A percentile compares a stretch with the other conserved stretches of the same genome.
Conservation (phyloP, 2,329 filamentous ascomycete genomes). For the Immersiporthe knoxdaviesiana region DNA sequence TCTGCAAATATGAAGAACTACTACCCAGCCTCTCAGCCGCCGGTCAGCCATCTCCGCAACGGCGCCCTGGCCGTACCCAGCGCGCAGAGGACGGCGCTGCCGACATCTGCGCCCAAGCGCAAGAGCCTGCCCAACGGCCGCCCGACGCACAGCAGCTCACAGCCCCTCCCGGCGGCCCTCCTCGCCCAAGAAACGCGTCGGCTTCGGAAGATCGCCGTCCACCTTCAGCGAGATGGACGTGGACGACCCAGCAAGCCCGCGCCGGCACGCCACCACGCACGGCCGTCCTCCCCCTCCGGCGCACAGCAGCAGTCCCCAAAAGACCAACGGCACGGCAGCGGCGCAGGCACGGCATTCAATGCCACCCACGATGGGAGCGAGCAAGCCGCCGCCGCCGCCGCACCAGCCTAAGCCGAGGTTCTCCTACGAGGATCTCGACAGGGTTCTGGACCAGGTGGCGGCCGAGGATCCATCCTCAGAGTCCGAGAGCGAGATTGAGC, state of each 20-base stretch:
- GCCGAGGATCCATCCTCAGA: constrained; percentile 58
- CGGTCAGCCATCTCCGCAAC: constrained; percentile 41
- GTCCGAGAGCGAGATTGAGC: constrained; percentile 60
- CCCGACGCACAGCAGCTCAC: constrained; percentile 36
- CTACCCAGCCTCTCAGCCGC: constrained; percentile 50
- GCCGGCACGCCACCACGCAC: constrained; percentile 32
- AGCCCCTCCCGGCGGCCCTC: constrained; percentile 34
- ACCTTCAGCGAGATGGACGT: constrained; percentile 53
- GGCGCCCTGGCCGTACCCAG: constrained; percentile 37
- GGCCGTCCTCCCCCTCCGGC: constrained; percentile 37
- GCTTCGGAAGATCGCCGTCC: constrained; percentile 51
- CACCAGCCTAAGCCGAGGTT: constrained; percentile 49
- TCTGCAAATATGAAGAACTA: constrained; percentile 63
- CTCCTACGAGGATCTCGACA: constrained; percentile 60
- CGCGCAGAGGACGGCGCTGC: constrained; percentile 46
- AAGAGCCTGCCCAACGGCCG: constrained; percentile 57
- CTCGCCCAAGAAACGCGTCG: constrained; percentile 48
- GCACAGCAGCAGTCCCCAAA: constrained; percentile 50
- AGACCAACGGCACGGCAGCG: constrained; percentile 45
- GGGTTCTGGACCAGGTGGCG: constrained; percentile 58
- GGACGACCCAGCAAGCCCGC: constrained; percentile 43
- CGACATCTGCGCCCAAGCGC: constrained; percentile 50
- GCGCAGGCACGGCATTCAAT: constrained; percentile 45
- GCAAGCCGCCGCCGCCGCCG: constrained; percentile 39
- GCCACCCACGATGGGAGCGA: constrained; percentile 55